phyloP scores from a whole-genome alignment of 139 green algal species.

The Chlamydomonas eustigma region DNA sequence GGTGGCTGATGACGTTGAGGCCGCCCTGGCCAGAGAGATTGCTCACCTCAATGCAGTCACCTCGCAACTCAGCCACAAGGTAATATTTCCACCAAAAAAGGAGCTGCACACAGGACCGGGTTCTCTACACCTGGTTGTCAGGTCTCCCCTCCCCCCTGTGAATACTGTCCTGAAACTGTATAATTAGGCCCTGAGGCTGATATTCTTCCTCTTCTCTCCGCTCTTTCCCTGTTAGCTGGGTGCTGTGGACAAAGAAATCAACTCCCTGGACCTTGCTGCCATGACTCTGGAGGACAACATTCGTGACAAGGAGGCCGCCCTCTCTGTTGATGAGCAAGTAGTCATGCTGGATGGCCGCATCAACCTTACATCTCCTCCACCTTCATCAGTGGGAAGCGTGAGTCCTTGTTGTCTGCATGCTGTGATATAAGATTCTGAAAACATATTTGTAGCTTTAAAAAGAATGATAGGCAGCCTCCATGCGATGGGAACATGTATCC shows the following conservation, averaged over 20 bases:
- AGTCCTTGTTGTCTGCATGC: slow-evolving; percentile 1
- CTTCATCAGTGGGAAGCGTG: slow-evolving; percentile 25
- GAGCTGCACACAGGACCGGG: no score
- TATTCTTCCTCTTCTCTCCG: no score
- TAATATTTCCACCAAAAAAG: neutral
- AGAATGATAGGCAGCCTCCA: no score
- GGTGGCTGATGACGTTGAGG: slow-evolving; percentile 43
- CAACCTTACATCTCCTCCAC: slow-evolving; percentile 26
- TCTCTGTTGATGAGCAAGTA: slow-evolving; percentile 30
- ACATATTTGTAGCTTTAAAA: no score
- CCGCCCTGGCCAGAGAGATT: slow-evolving; percentile 35
- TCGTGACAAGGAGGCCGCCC: slow-evolving; percentile 28
- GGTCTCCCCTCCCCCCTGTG: no score
- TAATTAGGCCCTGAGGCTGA: no score
- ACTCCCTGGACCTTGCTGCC: slow-evolving; percentile 14
- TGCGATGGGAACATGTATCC: no score
- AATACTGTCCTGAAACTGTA: no score
- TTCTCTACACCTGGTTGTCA: no score
- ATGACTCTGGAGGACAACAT: slow-evolving; percentile 38
- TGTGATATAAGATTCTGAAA: no score
- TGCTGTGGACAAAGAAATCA: slow-evolving; percentile 30
- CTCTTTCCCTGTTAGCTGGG: slow-evolving; percentile 12
- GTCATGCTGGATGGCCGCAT: slow-evolving; percentile 42
- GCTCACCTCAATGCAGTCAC: slow-evolving; percentile 34
- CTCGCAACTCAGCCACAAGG: slow-evolving; percentile 35